Evolutionary conservation across 164 flowering plant genomes (phyloP).

Genomic region (Annona cherimola): DNA sequence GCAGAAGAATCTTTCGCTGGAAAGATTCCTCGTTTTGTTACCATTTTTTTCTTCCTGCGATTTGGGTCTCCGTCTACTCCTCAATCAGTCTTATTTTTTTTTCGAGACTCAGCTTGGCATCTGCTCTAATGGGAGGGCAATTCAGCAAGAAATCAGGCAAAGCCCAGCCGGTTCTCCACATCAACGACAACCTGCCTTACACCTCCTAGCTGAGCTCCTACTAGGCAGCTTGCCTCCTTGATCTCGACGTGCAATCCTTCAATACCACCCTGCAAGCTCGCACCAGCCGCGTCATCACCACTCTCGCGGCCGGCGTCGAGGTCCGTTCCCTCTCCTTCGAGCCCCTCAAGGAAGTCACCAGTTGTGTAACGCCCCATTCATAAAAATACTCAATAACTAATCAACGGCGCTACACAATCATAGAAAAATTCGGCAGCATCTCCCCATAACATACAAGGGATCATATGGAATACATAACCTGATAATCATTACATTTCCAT

Average conservation of each 20-base stretch:
- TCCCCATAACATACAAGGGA: too few relatives aligned
- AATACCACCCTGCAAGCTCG: conserved; percentile 47
- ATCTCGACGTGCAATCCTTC: conserved; percentile 51
- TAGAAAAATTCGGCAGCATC: too few relatives aligned
- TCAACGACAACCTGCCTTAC: conserved; percentile 14
- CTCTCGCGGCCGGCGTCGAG: conserved; percentile 48
- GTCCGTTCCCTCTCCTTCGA: conserved; percentile 54
- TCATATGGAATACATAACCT: too few relatives aligned
- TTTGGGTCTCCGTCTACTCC: too few relatives aligned
- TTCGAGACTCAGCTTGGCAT: neutral
- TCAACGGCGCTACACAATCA: too few relatives aligned
- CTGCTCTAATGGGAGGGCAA: conserved; percentile 21
- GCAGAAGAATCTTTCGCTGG: too few relatives aligned
- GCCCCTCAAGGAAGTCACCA: conserved; percentile 59
- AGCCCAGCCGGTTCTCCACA: conserved; percentile 10
- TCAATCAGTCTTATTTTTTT: too few relatives aligned
- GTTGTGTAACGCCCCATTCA: too few relatives aligned
- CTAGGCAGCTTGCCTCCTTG: conserved; percentile 52
- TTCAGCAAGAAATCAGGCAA: conserved; percentile 25
- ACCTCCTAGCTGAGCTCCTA: conserved; percentile 52
- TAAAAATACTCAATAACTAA: too few relatives aligned
- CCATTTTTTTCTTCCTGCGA: too few relatives aligned
- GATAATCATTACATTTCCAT: too few relatives aligned
- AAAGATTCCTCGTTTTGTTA: too few relatives aligned
- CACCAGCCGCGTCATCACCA: conserved; percentile 47